phyloP scores from a whole-genome alignment of 352 stramenopile genomes.

The Phytophthora melonis region DNA sequence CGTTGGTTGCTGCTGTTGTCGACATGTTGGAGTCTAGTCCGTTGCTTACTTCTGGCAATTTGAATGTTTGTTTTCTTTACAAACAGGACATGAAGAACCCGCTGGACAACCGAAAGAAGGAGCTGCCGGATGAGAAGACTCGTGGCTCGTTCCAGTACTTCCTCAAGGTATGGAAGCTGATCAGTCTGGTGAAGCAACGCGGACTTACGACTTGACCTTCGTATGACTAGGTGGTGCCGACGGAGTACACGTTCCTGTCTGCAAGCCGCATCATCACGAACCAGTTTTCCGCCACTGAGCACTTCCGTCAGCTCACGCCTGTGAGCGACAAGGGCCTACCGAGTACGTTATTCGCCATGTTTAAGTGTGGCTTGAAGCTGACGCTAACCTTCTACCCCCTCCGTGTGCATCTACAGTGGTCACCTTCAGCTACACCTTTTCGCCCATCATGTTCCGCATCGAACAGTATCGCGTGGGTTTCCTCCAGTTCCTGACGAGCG shows the following conservation, averaged over 20 bases:
- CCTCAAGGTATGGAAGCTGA: slow-evolving; percentile 62
- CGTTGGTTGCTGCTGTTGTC: no score
- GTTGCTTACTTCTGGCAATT: no score
- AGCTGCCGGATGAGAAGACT: slow-evolving; percentile 48
- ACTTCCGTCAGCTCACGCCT: slow-evolving; percentile 90
- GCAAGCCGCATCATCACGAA: slow-evolving; percentile 93
- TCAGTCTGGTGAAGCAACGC: no score
- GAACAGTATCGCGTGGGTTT: slow-evolving; percentile 93
- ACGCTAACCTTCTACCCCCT: slow-evolving; percentile 23
- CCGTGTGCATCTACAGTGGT: slow-evolving; percentile 78
- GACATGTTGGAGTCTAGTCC: no score
- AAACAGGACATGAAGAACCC: slow-evolving; percentile 87
- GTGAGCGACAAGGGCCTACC: slow-evolving; percentile 88
- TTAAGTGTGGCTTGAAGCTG: neutral
- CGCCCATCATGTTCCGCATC: slow-evolving; percentile 96
- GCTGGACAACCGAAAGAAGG: slow-evolving; percentile 73
- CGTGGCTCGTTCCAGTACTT: slow-evolving; percentile 89
- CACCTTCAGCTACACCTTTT: slow-evolving; percentile 98
- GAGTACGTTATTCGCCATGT: slow-evolving; percentile 55
- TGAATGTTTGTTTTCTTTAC: neutral
- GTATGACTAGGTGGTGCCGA: slow-evolving; percentile 93
- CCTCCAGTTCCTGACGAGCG: slow-evolving; percentile 92
- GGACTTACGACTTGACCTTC: neutral
- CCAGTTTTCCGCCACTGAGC: slow-evolving; percentile 99
- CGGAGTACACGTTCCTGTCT: slow-evolving; percentile 92